Base-by-base conservation (phyloP, 1,139 yeast species). In the Diutina sp. region DNA sequence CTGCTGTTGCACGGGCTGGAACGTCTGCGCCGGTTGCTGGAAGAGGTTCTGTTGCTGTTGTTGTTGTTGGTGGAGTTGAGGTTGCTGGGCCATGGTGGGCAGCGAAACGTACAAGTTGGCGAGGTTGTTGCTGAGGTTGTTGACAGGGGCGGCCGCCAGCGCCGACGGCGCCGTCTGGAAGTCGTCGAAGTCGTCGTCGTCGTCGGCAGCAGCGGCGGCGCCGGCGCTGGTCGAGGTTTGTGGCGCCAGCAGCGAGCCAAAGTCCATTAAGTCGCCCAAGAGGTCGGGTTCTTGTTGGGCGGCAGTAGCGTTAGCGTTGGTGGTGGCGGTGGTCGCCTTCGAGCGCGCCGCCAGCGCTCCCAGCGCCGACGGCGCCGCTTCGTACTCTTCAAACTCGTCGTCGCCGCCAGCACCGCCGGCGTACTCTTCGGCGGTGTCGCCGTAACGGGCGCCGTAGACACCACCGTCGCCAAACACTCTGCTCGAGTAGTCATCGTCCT, bases 181-280 rank as follows among this genome's bases (percentile, higher is more conserved):
- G 63, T 93, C 98, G 62, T 89, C 96, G 70, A 91, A 91, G 51
- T 91, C 98, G 51, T 91, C 98, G 63, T 90, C 97, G 61, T 87
- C 95, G 53, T 84, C 90, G 51, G 83, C 87, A 25, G 75, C 83
- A 2, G 64, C 69, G 12, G 60, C 63, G 32, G 65, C 61, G 29
- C 64, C 61, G 18, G 62, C 60, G 2, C 58, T 72, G 2, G 63
- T 66, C 9, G 65, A 60, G 11, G 71, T 60, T 12, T 69, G 57
- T 29, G 63, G 60, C n/a, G 62, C 58, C 4, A 68, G 60, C 14
- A 66, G 61, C 45, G 71, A 77, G 58, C 76, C 80, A 60, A 81
- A 77, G 9, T 82, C 75, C 60, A 84, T 76, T 60, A 85, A 74
- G 64, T 85, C 90, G 21, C 77, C 79, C 62, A 75, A 70, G 61